These are phyloP conservation scores for Micractinium sp. DNA, from an alignment of 139 green algal genomes.

Conservation along the genomic window DNA sequence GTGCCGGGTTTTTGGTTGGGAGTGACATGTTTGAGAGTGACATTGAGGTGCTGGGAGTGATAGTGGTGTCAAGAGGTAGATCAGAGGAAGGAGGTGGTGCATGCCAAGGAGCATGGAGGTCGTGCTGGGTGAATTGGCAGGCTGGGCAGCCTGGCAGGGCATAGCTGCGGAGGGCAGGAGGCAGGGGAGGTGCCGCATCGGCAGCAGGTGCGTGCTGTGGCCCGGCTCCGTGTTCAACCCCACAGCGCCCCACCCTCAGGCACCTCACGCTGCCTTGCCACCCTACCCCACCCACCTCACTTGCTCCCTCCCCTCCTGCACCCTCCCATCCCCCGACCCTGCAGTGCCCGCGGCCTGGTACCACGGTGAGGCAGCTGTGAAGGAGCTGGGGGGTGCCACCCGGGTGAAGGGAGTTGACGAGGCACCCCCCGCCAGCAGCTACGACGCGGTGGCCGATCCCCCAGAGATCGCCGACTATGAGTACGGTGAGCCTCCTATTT, in stretches of 20 bases:
- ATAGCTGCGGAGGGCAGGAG: not conserved
- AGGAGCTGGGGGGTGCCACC: constrained; percentile 17
- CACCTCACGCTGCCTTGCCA: too few species aligned
- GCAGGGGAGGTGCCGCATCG: too few species aligned
- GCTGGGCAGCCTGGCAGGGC: not conserved
- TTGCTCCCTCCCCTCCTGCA: not conserved
- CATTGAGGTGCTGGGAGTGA: too few species aligned
- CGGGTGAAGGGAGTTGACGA: constrained; percentile 35
- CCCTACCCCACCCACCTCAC: not conserved
- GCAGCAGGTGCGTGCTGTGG: too few species aligned
- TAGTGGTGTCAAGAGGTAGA: too few species aligned
- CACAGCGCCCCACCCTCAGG: not conserved
- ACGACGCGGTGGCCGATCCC: constrained; percentile 40
- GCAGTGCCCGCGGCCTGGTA: constrained; percentile 30
- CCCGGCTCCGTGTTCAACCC: too few species aligned
- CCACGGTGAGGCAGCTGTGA: constrained; percentile 22
- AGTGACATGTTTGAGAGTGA: too few species aligned
- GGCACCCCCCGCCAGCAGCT: constrained; percentile 19
- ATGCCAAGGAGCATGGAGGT: too few species aligned
- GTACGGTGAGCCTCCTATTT: not conserved
- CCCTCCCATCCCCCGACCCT: not conserved
- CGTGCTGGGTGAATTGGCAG: too few species aligned
- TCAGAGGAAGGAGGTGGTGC: too few species aligned
- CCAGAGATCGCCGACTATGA: constrained; percentile 21
- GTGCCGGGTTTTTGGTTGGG: too few species aligned